A percentile compares a stretch with the other conserved stretches of the same genome.
Conservation (phyloP, 805 yeast genomes). For the Teunomyces kruisii region DNA sequence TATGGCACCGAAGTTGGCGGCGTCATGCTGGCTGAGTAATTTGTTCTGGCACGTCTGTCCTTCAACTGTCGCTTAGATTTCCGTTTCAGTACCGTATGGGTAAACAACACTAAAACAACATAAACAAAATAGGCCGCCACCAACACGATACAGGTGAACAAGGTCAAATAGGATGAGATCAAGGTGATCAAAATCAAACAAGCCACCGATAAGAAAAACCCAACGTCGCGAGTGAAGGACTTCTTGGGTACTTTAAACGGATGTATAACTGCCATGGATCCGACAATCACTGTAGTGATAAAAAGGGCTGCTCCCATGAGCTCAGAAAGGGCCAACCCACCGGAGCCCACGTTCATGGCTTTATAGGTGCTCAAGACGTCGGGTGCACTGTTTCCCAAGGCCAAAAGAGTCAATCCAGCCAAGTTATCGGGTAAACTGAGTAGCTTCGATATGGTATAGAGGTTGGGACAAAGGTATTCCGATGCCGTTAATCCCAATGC, state of each 20-base stretch:
- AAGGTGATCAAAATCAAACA: conserved; percentile 52
- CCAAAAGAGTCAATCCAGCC: conserved; percentile 83
- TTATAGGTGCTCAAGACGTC: conserved; percentile 83
- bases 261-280: conserved; percentile 66
- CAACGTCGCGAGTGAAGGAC: conserved; percentile 60
- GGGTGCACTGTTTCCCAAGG: conserved; percentile 91
- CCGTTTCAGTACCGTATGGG: conserved; percentile 19
- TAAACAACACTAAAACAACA: conserved; percentile 42
- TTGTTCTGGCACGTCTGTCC: conserved; percentile 23
- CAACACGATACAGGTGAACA: conserved; percentile 59
- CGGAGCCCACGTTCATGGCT: conserved; percentile 72
- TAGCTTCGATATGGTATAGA: conserved; percentile 60
- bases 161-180: conserved; percentile 52
- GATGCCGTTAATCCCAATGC: conserved; percentile 79
- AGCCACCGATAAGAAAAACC: conserved; percentile 54
- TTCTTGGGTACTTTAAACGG: conserved; percentile 58
- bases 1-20: not conserved
- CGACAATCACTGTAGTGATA: conserved; percentile 75
- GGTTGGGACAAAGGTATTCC: conserved; percentile 77
- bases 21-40: conserved; percentile 8
- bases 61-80: conserved; percentile 12
- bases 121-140: conserved; percentile 56
- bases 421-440: conserved; percentile 70
- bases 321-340: conserved; percentile 84
- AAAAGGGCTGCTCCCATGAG: conserved; percentile 89